These are phyloP conservation scores for Solanum hybrid DNA, from an alignment of 305 asterid species.

Conservation along the genomic window DNA sequence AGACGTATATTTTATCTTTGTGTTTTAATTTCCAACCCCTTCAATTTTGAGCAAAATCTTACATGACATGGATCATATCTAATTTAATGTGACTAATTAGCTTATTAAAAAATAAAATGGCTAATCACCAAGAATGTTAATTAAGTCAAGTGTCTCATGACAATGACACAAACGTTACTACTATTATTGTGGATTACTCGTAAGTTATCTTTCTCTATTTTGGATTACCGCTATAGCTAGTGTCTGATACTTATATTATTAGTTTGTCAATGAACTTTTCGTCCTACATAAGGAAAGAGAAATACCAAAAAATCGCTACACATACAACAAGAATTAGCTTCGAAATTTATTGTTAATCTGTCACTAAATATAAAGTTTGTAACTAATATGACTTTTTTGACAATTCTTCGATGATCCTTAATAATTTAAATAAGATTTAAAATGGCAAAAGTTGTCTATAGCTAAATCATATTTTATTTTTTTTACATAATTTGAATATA, in stretches of 20 bases:
- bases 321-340: too few relatives aligned
- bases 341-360: too few relatives aligned
- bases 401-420: not conserved
- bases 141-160: not conserved
- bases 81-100: not conserved
- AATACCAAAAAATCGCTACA: not conserved
- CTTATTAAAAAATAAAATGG: not conserved
- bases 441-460: not conserved
- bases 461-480: not conserved
- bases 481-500: not conserved
- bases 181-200: not conserved
- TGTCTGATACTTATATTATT: not conserved
- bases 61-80: not conserved
- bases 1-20: not conserved
- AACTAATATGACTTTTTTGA: not conserved
- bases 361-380: not conserved
- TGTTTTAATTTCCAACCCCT: not conserved
- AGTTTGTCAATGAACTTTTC: not conserved
- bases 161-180: not conserved
- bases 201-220: not conserved
- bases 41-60: not conserved
- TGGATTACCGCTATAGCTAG: not conserved
- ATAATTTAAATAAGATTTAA: not conserved
- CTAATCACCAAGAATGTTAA: not conserved
- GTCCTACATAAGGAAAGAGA: not conserved